Percentiles rank a stretch among this genome's conserved stretches.
Evolutionary conservation across 73 alveolate species (phyloP).

Genomic region (Blepharisma stoltei): DNA sequence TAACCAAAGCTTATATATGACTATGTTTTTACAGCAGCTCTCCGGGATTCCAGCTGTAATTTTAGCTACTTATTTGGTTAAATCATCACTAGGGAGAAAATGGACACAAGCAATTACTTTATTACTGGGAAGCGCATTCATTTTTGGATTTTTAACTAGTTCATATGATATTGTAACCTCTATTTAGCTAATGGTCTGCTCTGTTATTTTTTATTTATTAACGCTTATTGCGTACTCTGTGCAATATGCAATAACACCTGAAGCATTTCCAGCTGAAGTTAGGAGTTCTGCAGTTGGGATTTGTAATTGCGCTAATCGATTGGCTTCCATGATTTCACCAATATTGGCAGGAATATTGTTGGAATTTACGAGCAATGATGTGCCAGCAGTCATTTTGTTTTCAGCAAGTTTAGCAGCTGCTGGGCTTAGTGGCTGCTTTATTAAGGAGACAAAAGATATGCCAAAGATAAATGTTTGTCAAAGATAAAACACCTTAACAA

Average conservation of each 20-base stretch:
- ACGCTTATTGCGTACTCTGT: slow-evolving; percentile 2
- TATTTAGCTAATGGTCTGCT: slow-evolving; percentile 14
- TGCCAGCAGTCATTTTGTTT: background rate
- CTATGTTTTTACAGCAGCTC: background rate
- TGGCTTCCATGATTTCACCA: slow-evolving; percentile 13
- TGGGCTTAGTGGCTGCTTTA: background rate
- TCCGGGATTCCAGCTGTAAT: slow-evolving; percentile 13
- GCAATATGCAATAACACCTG: slow-evolving; percentile 26
- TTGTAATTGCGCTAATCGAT: slow-evolving; percentile 6
- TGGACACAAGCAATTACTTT: slow-evolving; percentile 22
- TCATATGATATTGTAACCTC: background rate
- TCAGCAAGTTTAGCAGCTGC: background rate
- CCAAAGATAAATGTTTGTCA: too few species aligned
- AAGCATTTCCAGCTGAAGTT: slow-evolving; percentile 13
- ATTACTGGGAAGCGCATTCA: background rate
- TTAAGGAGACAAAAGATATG: background rate
- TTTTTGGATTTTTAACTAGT: background rate
- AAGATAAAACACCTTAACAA: too few species aligned
- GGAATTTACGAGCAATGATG: background rate
- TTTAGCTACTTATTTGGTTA: slow-evolving; percentile 17
- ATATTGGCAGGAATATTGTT: background rate
- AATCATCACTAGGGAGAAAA: slow-evolving; percentile 6
- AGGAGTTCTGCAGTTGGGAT: slow-evolving; percentile 25
- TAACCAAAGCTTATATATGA: background rate
- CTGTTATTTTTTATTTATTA: background rate